Evolutionary conservation across 257 asterid genomes (phyloP).

Genomic region (Ilex aquifolium): DNA sequence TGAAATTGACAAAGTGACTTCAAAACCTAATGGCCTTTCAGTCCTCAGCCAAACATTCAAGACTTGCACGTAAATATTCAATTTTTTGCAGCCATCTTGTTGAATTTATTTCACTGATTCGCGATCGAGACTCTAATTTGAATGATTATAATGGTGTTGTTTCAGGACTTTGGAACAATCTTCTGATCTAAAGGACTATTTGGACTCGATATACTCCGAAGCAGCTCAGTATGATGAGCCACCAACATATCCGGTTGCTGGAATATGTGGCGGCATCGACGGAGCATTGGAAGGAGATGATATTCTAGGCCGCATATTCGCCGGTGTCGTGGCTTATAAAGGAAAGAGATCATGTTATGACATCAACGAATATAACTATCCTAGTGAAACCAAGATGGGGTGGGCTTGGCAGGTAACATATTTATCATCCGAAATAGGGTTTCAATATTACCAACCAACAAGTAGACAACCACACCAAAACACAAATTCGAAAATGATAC

Average conservation of each 20-base stretch:
- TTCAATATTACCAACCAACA: too few relatives aligned
- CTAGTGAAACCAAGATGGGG: neutral
- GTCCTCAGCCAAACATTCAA: neutral
- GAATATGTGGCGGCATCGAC: neutral
- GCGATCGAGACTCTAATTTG: too few relatives aligned
- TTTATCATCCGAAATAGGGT: neutral
- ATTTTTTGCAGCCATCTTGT: too few relatives aligned
- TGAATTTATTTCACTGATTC: neutral
- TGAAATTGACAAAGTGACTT: neutral
- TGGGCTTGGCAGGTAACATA: neutral
- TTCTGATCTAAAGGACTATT: neutral
- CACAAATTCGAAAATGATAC: too few relatives aligned
- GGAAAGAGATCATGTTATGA: neutral
- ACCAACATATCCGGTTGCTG: neutral
- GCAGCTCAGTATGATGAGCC: neutral
- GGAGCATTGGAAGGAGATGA: neutral
- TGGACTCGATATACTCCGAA: neutral
- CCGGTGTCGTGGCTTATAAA: neutral
- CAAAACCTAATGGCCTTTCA: neutral
- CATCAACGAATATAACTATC: neutral
- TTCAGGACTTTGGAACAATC: neutral
- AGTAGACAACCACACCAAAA: too few relatives aligned
- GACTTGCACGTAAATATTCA: neutral
- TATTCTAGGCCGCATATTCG: neutral
- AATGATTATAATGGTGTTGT: neutral